Conservation (phyloP, 1,284 basidiomycete species). For the Paramarasmius palmivorus region DNA sequence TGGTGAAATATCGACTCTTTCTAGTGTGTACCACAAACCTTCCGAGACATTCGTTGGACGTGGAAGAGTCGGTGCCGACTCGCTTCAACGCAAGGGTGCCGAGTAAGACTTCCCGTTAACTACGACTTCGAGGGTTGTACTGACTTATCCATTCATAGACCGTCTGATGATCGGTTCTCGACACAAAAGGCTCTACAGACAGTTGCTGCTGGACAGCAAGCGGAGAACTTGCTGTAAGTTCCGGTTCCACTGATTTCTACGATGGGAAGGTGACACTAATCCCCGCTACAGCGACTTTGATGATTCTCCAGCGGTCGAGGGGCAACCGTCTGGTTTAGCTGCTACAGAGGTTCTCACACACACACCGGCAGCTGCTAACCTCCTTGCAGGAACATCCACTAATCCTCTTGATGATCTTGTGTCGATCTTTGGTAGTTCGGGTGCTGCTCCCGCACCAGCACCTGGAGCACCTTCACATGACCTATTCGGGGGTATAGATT, state of each 20-base stretch:
- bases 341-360: constrained; percentile 72
- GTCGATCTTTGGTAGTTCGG: constrained; percentile 71
- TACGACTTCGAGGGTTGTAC: constrained; percentile 2
- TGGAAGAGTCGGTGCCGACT: constrained; percentile 83
- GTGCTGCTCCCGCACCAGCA: constrained; percentile 16
- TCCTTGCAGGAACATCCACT: constrained; percentile 69
- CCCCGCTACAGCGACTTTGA: constrained; percentile 69
- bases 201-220: constrained; percentile 86
- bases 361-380: constrained; percentile 69
- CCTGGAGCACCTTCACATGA: constrained; percentile 23
- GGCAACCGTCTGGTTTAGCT: constrained; percentile 70
- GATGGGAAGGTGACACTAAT: constrained; percentile 5
- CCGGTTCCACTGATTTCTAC: not conserved
- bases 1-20: constrained; percentile 82
- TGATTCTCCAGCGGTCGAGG: constrained; percentile 62
- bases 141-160: constrained; percentile 27
- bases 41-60: constrained; percentile 88
- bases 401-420: constrained; percentile 92
- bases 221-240: constrained; percentile 83
- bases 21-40: constrained; percentile 96
- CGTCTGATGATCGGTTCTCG: constrained; percentile 64
- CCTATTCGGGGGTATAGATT: constrained; percentile 20
- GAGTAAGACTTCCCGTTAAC: constrained; percentile 60
- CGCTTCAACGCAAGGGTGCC: constrained; percentile 67
- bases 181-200: constrained; percentile 87